Conservation (phyloP, 192 early-diverging fungal species). For the Piromyces sp. region DNA sequence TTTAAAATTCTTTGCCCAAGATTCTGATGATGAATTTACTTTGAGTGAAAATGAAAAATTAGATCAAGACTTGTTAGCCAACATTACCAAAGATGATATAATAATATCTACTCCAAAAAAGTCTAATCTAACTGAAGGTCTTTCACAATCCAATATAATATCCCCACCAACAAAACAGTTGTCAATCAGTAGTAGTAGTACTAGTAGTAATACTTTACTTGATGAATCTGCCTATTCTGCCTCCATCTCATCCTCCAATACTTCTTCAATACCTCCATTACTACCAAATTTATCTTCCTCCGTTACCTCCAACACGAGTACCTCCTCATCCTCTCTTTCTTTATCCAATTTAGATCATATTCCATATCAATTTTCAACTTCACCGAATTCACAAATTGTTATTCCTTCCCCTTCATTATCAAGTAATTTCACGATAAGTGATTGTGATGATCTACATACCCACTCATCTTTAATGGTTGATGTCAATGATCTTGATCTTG, state of each 20-base stretch:
- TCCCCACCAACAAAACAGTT: no score
- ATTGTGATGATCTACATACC: no score
- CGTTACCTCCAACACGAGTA: no score
- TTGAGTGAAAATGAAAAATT: neutral
- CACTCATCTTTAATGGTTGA: no score
- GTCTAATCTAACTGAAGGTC: neutral
- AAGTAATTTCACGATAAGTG: neutral
- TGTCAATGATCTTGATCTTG: no score
- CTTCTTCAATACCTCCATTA: neutral
- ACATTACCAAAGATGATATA: neutral
- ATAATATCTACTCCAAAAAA: neutral
- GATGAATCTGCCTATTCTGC: neutral
- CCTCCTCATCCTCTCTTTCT: neutral
- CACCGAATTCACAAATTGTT: neutral
- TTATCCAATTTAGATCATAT: neutral
- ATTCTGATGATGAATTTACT: neutral
- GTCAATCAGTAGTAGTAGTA: no score
- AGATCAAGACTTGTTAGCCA: neutral
- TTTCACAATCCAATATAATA: neutral
- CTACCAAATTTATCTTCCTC: no score
- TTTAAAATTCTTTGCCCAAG: neutral
- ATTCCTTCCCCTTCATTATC: neutral
- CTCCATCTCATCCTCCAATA: neutral
- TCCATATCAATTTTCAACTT: neutral
- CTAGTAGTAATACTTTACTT: neutral